A percentile compares a stretch with the other conserved stretches of the same genome.
phyloP scores from a whole-genome alignment of 306 rosid genomes.

The Geum urbanum region DNA sequence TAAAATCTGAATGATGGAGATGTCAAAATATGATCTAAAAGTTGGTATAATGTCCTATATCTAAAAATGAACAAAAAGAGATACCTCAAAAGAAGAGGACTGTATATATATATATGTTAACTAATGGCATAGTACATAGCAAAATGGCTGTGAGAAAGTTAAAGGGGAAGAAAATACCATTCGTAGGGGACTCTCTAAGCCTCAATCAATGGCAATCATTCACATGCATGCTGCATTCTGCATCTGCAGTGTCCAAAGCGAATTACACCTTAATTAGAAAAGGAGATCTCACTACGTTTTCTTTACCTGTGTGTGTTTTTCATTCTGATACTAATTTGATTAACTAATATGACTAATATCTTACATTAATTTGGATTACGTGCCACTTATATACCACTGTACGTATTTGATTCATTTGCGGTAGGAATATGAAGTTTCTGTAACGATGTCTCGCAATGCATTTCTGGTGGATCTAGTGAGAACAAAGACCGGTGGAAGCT shows the following conservation, averaged over 20 bases:
- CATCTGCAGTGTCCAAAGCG: conserved; percentile 37
- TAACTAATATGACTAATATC: no score
- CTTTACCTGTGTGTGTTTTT: conserved; percentile 27
- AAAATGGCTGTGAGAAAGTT: conserved; percentile 14
- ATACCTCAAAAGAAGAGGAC: no score
- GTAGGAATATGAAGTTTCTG: conserved; percentile 32
- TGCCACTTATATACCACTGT: no score
- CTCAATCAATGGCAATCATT: conserved; percentile 53
- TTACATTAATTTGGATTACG: no score
- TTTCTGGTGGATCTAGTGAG: conserved; percentile 37
- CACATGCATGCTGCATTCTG: conserved; percentile 39
- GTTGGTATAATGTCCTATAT: no score
- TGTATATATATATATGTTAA: no score
- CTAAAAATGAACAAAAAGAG: no score
- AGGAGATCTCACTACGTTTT: conserved; percentile 27
- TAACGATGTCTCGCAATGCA: conserved; percentile 30
- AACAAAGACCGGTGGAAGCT: conserved; percentile 31
- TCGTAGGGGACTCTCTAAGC: conserved; percentile 50
- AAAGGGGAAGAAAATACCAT: conserved; percentile 41
- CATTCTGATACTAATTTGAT: background rate
- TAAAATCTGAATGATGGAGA: no score
- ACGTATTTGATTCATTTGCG: background rate
- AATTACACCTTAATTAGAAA: conserved; percentile 26
- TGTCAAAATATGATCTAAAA: no score
- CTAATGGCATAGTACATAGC: background rate